Base-by-base conservation (phyloP, 768 basidiomycete genomes). In the Pseudohyphozyma bogoriensis region DNA sequence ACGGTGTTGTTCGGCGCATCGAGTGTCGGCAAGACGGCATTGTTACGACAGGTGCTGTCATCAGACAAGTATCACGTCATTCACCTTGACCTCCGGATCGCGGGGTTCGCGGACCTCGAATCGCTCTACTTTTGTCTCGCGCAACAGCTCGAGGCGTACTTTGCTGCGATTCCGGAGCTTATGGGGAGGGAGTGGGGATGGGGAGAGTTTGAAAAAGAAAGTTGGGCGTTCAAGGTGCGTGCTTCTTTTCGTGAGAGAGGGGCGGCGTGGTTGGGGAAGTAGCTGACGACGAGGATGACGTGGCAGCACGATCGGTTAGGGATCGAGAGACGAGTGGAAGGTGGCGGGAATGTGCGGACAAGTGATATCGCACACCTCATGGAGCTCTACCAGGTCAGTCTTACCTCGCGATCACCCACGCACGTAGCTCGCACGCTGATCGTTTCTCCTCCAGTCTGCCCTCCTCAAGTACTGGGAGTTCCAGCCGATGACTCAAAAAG, bases 361-460 rank as follows among this genome's bases (percentile, higher is more conserved):
- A 84, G 85, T 66, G 88, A 90, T 67, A 76, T 89, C 42, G 85
- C 87, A 10, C 78, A 86, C 24, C 76, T 89, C 20, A 87, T 90
- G 85, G 88, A 89, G 67, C 74, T 89, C 4, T 87, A 89, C 69
- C 87, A 88, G 75, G 85, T 81, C 61, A 58, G 73, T 54, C n/a
- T 29, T 28, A 26, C 47, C 47, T 22, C 24, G 33, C 39, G 39
- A 58, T 53, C 45, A 24, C 51, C n/a, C n/a, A n/a, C n/a, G n/a
- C n/a, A n/a, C n/a, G n/a, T n/a, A n/a, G n/a, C n/a, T n/a, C n/a
- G n/a, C n/a, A n/a, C 29, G 51, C 18, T 56, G 9, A 24, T 22
- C 33, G 16, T 28, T 46, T 1, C 12, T 39, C 33, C 24, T 39
- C 9, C 58, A 85, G 83, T 84, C 79, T 68, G 82, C 84, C 1